Conservation (phyloP, 2,329 filamentous ascomycete species). For the Aureobasidium sp. region DNA sequence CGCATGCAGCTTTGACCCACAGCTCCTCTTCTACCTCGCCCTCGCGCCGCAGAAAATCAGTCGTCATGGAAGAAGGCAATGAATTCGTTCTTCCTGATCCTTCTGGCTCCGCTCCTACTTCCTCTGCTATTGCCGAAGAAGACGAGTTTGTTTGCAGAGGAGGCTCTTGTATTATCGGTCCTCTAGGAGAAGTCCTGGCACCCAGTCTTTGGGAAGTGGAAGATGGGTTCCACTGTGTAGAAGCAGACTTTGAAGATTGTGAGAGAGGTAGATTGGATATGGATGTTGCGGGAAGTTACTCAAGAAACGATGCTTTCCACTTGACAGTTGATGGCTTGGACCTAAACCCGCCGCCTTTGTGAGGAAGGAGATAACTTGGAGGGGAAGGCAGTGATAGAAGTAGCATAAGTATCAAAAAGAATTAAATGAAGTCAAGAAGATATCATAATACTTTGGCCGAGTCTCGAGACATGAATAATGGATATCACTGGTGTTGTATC, state of each 20-base stretch:
- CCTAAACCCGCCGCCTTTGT: slow-evolving; percentile 48
- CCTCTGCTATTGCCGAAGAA: slow-evolving; percentile 9
- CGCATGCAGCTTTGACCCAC: not conserved
- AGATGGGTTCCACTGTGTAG: slow-evolving; percentile 58
- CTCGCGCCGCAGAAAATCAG: slow-evolving; percentile 10
- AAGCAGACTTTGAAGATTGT: slow-evolving; percentile 85
- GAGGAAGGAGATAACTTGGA: not conserved
- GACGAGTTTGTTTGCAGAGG: slow-evolving; percentile 60
- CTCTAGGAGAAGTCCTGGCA: slow-evolving; percentile 69
- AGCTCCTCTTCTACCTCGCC: not conserved
- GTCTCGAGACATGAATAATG: too few species aligned
- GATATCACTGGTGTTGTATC: too few species aligned
- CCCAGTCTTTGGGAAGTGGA: slow-evolving; percentile 79
- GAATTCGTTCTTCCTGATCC: slow-evolving; percentile 43
- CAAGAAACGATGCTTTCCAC: slow-evolving; percentile 60
- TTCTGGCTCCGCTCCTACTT: slow-evolving; percentile 18
- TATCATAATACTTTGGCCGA: too few species aligned
- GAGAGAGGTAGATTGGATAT: slow-evolving; percentile 73
- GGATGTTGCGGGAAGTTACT: slow-evolving; percentile 80
- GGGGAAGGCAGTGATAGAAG: not conserved
- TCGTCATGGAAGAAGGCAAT: slow-evolving; percentile 43
- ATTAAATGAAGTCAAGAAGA: too few species aligned
- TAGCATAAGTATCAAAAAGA: too few species aligned
- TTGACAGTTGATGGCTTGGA: slow-evolving; percentile 54
- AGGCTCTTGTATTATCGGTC: slow-evolving; percentile 75